phyloP scores from a whole-genome alignment of 148 eudicot species.

The Amaranthus cruentus region DNA sequence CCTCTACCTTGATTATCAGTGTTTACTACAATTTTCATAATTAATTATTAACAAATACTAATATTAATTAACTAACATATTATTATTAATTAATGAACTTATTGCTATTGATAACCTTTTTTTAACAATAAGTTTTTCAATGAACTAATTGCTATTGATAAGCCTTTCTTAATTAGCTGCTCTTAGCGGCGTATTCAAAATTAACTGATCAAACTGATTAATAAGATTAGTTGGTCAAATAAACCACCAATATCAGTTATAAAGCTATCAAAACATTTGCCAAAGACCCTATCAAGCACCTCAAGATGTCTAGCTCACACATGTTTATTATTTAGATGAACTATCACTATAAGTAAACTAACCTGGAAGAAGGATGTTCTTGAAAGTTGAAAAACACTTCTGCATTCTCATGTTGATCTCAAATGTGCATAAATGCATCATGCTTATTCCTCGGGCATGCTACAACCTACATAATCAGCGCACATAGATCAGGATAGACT shows the following conservation, averaged over 20 bases:
- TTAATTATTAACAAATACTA: too few relatives aligned
- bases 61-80: too few relatives aligned
- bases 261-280: too few relatives aligned
- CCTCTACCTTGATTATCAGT: too few relatives aligned
- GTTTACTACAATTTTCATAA: too few relatives aligned
- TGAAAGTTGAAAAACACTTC: neutral
- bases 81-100: too few relatives aligned
- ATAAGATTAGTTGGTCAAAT: neutral
- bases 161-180: neutral
- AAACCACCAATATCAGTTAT: neutral
- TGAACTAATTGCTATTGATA: too few relatives aligned
- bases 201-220: neutral
- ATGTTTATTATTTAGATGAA: neutral
- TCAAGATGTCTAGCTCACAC: neutral
- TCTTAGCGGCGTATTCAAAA: neutral
- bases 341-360: constrained; percentile 1
- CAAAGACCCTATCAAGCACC: too few relatives aligned
- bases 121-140: too few relatives aligned
- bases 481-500: neutral
- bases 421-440: neutral
- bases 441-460: neutral
- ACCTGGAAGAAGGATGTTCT: neutral
- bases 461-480: neutral
- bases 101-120: too few relatives aligned
- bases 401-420: neutral